These are phyloP conservation scores for Schizonepeta tenuifolia DNA, from an alignment of 257 asterid species.

Conservation along the genomic window DNA sequence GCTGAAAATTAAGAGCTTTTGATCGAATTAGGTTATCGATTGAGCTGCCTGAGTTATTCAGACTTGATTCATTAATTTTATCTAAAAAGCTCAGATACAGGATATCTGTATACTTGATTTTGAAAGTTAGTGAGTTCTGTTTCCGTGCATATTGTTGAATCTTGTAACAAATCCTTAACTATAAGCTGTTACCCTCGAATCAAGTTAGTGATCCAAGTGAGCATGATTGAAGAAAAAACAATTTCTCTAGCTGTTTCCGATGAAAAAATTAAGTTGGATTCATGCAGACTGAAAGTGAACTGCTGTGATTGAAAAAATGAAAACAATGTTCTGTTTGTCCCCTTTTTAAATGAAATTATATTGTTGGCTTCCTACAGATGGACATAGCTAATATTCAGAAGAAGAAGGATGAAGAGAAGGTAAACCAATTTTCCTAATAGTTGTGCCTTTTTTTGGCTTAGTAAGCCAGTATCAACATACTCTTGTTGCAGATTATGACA, in stretches of 20 bases:
- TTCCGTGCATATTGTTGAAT: background rate
- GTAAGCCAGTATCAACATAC: background rate
- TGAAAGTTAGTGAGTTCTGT: slow-evolving; percentile 3
- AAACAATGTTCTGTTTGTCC: background rate
- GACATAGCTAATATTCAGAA: slow-evolving; percentile 73
- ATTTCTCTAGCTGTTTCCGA: background rate
- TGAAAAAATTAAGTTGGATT: background rate
- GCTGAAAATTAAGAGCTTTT: background rate
- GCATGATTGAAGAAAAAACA: background rate
- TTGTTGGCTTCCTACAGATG: slow-evolving; percentile 38
- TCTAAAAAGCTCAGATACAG: background rate
- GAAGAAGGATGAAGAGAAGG: slow-evolving; percentile 96
- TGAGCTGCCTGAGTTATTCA: background rate
- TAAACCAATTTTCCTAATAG: slow-evolving; percentile 18
- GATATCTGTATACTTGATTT: background rate
- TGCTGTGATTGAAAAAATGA: background rate
- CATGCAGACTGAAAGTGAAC: background rate
- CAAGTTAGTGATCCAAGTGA: background rate
- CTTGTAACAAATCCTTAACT: background rate
- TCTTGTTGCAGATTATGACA: background rate
- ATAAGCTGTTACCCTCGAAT: background rate
- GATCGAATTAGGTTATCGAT: background rate
- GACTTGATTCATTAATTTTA: background rate
- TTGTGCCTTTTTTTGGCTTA: background rate
- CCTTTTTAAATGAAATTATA: background rate